Evolutionary conservation across 2,329 filamentous ascomycete species (phyloP).

Genomic region (Penicillium sclerotiorum): DNA sequence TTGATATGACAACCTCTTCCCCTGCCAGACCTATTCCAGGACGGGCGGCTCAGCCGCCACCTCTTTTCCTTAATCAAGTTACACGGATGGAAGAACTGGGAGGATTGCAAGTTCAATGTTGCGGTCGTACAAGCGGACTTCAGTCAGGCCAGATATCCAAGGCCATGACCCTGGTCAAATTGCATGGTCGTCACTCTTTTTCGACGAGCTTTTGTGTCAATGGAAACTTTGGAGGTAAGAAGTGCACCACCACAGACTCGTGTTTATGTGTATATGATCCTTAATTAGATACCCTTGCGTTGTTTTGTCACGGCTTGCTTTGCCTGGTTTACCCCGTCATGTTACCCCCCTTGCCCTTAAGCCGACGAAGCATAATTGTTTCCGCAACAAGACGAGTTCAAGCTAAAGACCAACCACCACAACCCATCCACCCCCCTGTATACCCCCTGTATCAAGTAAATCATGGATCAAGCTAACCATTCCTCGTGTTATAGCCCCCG

Average conservation of each 20-base stretch:
- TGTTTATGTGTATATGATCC: constrained; percentile 23
- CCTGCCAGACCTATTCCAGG: constrained; percentile 46
- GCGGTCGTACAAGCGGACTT: constrained; percentile 82
- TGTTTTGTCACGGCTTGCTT: no score
- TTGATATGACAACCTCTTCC: constrained; percentile 27
- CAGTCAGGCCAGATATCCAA: constrained; percentile 77
- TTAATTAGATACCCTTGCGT: constrained; percentile 29
- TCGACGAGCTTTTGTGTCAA: constrained; percentile 70
- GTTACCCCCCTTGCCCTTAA: constrained; percentile 12
- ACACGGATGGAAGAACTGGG: constrained; percentile 61
- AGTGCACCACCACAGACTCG: constrained; percentile 24
- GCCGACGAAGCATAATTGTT: constrained; percentile 22
- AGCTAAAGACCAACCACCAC: no score
- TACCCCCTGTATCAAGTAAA: constrained; percentile 26
- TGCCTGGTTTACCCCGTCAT: neutral
- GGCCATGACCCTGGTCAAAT: constrained; percentile 80
- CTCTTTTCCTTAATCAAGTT: constrained; percentile 59
- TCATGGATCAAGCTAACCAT: constrained; percentile 19
- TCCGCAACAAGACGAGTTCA: no score
- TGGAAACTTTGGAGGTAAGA: constrained; percentile 59
- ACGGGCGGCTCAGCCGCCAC: constrained; percentile 45
- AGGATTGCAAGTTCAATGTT: constrained; percentile 79
- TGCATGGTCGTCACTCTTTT: constrained; percentile 80
- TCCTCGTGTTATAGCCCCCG: constrained; percentile 55
- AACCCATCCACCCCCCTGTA: constrained; percentile 10